phyloP scores from a whole-genome alignment of 768 basidiomycete species.

The Amanita polypyramis region DNA sequence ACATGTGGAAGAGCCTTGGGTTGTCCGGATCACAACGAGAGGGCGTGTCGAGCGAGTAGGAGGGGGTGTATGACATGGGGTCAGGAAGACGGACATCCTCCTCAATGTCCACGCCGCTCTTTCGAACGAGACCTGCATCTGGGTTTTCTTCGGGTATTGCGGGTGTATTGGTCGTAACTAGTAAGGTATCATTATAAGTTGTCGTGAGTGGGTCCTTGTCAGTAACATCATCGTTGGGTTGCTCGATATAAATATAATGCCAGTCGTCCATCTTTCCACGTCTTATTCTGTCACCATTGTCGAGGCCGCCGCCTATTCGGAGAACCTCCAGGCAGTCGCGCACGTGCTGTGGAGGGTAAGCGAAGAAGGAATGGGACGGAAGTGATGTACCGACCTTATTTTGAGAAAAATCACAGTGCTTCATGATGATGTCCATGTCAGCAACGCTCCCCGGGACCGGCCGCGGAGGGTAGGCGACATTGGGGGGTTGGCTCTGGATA shows the following conservation, averaged over 20 bases:
- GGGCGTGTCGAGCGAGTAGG: conserved; percentile 23
- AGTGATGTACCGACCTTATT: conserved; percentile 39
- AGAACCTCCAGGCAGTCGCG: conserved; percentile 90
- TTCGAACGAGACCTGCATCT: conserved; percentile 46
- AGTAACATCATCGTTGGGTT: conserved; percentile 18
- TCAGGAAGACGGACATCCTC: conserved; percentile 35
- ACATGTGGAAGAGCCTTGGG: conserved; percentile 86
- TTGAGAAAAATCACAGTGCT: conserved; percentile 73
- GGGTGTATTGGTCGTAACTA: conserved; percentile 7
- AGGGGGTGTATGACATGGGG: conserved; percentile 32
- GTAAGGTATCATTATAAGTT: not conserved
- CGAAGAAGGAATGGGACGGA: not conserved
- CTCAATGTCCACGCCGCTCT: conserved; percentile 52
- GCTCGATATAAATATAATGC: conserved; percentile 74
- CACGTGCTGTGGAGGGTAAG: conserved; percentile 53
- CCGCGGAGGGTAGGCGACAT: conserved; percentile 74
- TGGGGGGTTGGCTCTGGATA: conserved; percentile 44
- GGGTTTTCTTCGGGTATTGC: conserved; percentile 21
- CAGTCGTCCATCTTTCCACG: conserved; percentile 66
- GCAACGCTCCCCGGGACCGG: conserved; percentile 75
- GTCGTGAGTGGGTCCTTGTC: conserved; percentile 11
- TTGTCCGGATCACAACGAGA: conserved; percentile 63
- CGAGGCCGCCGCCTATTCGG: conserved; percentile 74
- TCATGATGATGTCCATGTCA: conserved; percentile 81
- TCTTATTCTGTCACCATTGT: conserved; percentile 62